These are phyloP conservation scores for Ustilago nuda DNA, from an alignment of 1,284 basidiomycete genomes.

Conservation along the genomic window DNA sequence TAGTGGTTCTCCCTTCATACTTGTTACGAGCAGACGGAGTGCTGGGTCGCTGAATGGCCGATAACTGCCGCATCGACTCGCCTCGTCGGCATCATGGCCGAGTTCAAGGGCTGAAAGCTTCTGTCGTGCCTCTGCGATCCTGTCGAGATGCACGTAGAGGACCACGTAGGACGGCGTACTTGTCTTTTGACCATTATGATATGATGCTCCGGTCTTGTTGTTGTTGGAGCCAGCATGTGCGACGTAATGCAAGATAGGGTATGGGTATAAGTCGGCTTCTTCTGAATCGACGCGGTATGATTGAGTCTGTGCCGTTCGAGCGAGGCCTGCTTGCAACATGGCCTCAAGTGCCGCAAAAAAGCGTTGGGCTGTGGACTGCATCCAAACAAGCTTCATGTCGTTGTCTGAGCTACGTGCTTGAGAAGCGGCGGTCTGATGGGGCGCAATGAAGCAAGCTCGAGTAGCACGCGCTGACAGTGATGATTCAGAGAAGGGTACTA, in stretches of 20 bases:
- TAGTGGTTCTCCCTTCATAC: conserved; percentile 22
- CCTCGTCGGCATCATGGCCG: not conserved
- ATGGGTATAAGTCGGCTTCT: conserved; percentile 16
- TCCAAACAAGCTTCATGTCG: conserved; percentile 19
- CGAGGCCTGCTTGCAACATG: conserved; percentile 18
- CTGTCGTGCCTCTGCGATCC: conserved; percentile 21
- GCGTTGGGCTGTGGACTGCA: conserved; percentile 28
- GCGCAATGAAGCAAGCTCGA: conserved; percentile 23
- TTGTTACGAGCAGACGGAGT: conserved; percentile 27
- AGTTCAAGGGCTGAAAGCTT: conserved; percentile 21
- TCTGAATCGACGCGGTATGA: not conserved
- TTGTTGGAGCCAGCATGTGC: conserved; percentile 11
- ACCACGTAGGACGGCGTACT: conserved; percentile 22
- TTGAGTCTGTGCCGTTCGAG: not conserved
- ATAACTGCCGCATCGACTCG: not conserved
- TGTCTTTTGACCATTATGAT: not conserved
- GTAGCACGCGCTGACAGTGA: conserved; percentile 18
- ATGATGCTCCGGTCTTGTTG: too few species aligned
- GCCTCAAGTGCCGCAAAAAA: conserved; percentile 25
- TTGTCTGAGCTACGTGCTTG: not conserved
- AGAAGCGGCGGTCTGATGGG: conserved; percentile 1
- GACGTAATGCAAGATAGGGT: conserved; percentile 33
- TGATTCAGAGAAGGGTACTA: conserved; percentile 37
- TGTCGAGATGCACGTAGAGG: conserved; percentile 34
- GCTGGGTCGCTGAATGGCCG: conserved; percentile 24